Evolutionary conservation across 2,329 filamentous ascomycete genomes (phyloP), one percentile per base, ranked within the genome.

Genomic region (Colletotrichum sojae): DNA sequence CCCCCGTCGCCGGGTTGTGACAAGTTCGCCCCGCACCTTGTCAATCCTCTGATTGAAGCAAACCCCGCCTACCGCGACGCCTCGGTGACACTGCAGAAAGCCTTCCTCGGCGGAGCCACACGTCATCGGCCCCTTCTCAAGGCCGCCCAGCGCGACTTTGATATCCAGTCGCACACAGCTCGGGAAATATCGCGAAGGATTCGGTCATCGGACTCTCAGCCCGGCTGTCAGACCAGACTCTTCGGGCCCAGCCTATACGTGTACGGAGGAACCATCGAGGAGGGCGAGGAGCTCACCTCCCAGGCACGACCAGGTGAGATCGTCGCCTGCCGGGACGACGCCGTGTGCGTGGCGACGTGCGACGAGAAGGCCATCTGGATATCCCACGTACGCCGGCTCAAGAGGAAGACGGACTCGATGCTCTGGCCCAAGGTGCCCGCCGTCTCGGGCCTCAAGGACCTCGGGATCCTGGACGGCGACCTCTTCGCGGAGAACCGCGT

Each of bases 391-490:
- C 77, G 81, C 20, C 76, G 79, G 6, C 74, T 79, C 53, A 83
- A 82, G 74, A 73, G 73, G 54, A 81, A 79, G 71, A 70, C 72
- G 9, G 81, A 82, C 69, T 71, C 75, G 27, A 76, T 79, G 20
- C 74, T 83, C 8, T 82, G 80, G 80, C 81, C 81, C 27, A 83
- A 83, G 59, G 78, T 82, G 0, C 80, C 81, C 0, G 81, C 81
- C 0, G 75, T 77, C 2, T 71, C 72, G 5, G 77, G 80, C 5
- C 75, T 83, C 13, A 40, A 74, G 10, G 72, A 80, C 62, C 73
- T 83, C 27, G 79, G 78, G 3, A 66, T 81, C 15, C 51, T 81
- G 16, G 56, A 51, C 9, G 68, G 56, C 39, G 73, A 73, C 18
- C 60, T 64, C 20, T 59, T 70, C 39, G 57, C 61, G 46, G 54